phyloP scores from a whole-genome alignment of 352 stramenopile species.

The Globisporangium abappressorium region DNA sequence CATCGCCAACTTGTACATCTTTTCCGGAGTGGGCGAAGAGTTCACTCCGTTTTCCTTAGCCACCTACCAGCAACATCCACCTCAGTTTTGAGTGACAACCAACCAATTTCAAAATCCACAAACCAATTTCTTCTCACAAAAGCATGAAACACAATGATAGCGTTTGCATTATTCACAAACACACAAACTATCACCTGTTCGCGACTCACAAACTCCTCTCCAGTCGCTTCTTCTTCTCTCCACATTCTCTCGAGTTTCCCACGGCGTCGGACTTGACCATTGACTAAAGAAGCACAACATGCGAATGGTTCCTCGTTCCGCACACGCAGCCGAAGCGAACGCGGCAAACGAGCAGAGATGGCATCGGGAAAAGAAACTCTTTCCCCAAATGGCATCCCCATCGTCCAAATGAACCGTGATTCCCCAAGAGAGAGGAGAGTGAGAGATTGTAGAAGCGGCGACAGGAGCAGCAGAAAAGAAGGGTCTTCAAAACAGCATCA shows the following conservation, averaged over 20 bases:
- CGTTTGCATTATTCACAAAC: neutral
- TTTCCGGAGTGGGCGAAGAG: neutral
- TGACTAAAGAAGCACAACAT: constrained; percentile 21
- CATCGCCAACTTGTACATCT: neutral
- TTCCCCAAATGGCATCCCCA: constrained; percentile 15
- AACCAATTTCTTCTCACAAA: neutral
- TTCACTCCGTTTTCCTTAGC: neutral
- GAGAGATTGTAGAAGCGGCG: neutral
- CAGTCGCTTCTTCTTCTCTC: constrained; percentile 6
- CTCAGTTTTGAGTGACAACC: constrained; percentile 7
- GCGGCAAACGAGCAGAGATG: constrained; percentile 14
- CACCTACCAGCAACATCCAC: neutral
- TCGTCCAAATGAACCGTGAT: constrained; percentile 11
- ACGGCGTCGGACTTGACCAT: constrained; percentile 15
- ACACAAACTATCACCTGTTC: constrained; percentile 1
- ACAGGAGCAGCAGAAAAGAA: neutral
- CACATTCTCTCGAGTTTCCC: neutral
- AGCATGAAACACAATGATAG: constrained; percentile 2
- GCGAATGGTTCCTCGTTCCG: constrained; percentile 18
- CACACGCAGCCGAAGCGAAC: neutral
- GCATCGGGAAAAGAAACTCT: constrained; percentile 7
- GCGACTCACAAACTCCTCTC: neutral
- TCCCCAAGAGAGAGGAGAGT: constrained; percentile 66
- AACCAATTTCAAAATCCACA: neutral
- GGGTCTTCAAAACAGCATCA: neutral